A percentile compares a stretch with the other conserved stretches of the same genome.
Evolutionary conservation across 2,329 filamentous ascomycete genomes (phyloP).

Genomic region (Cadophora sp.): DNA sequence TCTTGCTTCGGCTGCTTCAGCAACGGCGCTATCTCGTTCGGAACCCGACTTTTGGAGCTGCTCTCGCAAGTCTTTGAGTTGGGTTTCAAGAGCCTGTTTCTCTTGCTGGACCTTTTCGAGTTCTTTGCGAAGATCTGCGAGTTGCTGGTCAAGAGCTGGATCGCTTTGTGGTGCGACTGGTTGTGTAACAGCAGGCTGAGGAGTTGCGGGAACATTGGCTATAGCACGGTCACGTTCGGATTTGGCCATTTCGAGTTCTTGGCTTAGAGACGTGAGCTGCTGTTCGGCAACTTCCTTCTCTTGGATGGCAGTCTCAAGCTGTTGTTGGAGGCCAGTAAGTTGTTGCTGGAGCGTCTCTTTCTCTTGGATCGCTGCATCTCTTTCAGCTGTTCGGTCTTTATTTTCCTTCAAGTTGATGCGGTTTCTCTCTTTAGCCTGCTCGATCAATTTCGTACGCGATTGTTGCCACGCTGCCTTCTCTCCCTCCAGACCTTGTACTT

Average conservation of each 20-base stretch:
- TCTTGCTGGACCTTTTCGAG: constrained; percentile 71
- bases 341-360: constrained; percentile 49
- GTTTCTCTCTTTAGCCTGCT: constrained; percentile 68
- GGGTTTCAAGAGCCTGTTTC: constrained; percentile 71
- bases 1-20: constrained; percentile 53
- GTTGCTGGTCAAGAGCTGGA: constrained; percentile 56
- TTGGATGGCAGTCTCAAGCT: constrained; percentile 53
- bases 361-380: constrained; percentile 48
- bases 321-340: constrained; percentile 52
- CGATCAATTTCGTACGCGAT: constrained; percentile 60
- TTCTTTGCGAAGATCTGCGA: constrained; percentile 61
- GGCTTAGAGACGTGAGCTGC: constrained; percentile 44
- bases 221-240: constrained; percentile 54
- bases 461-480: constrained; percentile 62
- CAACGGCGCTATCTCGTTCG: constrained; percentile 61
- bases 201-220: constrained; percentile 34
- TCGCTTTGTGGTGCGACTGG: constrained; percentile 59
- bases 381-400: constrained; percentile 57
- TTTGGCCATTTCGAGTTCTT: constrained; percentile 52
- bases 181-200: constrained; percentile 49
- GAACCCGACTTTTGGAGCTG: constrained; percentile 68
- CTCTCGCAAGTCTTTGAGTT: constrained; percentile 59
- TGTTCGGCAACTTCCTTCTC: constrained; percentile 46
- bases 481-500: constrained; percentile 59
- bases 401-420: constrained; percentile 61